Base-by-base conservation (phyloP, 768 basidiomycete species). In the Hydnomerulius pinastri region DNA sequence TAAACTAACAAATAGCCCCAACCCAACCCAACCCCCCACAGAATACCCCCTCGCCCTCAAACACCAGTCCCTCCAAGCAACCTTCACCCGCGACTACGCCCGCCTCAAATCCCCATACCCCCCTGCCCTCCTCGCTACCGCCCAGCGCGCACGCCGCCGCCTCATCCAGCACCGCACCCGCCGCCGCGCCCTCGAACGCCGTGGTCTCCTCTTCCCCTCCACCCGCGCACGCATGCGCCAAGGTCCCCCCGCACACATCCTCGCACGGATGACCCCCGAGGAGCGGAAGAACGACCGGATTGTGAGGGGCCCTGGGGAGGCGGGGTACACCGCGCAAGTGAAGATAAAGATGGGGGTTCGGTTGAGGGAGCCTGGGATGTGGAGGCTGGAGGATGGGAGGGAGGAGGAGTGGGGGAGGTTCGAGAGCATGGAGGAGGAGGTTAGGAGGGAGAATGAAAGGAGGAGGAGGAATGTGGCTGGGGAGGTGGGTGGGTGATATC, bases 321-420 rank as follows among this genome's bases (percentile, higher is more conserved):
- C 79, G 0, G 90, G 90, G 12, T 91, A 89, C 64, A 77, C 83
- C 2, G 89, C 79, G n/a, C 59, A 67, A 60, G 73, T 85, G 43
- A 92, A 91, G 71, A 69, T 69, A 50, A 67, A 60, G 50, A 63
- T 80, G 51, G 83, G 87, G 3, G 76, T 74, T 46, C 81, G 73
- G 63, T 54, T 86, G 55, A 62, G 60, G 32, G 60, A 71, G 35
- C 55, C 60, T 2, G 62, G 70, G 15, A 51, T 54, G 33, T 73
- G 71, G 73, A 67, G 52, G 57, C 60, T 52, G 10, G 76, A 75
- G 39, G 50, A 55, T 17, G 74, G 71, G 4, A 54, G 44, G 42
- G 57, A 59, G 30, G 62, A 63, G 44, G 59, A 67, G 6, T 44
- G 49, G 50, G 59, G 55, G 38, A 54, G 38, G 38, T 43, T 76